Evolutionary conservation across 805 yeast species (phyloP).

Genomic region (Ogataea pignaliae): DNA sequence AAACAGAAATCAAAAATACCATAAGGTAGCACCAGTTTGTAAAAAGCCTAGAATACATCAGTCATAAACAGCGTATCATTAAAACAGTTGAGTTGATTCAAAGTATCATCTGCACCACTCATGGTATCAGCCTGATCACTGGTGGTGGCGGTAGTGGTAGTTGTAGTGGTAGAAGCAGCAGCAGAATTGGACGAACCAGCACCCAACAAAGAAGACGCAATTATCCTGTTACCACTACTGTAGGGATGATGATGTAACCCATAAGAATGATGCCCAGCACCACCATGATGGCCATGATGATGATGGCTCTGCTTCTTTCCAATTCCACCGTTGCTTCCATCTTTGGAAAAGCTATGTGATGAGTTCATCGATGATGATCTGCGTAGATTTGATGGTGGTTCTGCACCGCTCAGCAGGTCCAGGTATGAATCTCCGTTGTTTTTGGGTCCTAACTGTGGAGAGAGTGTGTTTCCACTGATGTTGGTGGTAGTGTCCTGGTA

Average conservation of each 20-base stretch:
- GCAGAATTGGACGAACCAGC: no score
- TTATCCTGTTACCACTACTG: slow-evolving; percentile 8
- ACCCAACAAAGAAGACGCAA: background rate
- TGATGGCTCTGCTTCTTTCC: background rate
- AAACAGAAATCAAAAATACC: no score
- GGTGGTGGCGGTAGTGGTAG: no score
- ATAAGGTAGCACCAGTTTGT: no score
- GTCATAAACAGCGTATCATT: no score
- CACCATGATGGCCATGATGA: slow-evolving; percentile 7
- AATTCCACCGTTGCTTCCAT: background rate
- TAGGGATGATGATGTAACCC: slow-evolving; percentile 24
- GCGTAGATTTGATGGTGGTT: slow-evolving; percentile 15
- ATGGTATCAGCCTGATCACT: no score
- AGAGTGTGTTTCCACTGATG: background rate
- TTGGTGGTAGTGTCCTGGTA: background rate
- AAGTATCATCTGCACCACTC: no score
- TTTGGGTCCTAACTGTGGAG: background rate
- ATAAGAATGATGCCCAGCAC: slow-evolving; percentile 12
- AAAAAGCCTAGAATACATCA: no score
- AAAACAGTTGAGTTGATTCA: no score
- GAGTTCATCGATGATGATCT: slow-evolving; percentile 16
- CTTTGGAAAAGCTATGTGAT: slow-evolving; percentile 3
- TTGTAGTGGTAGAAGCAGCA: no score
- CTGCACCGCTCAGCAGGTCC: slow-evolving; percentile 7
- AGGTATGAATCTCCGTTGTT: slow-evolving; percentile 10